Base-by-base conservation (phyloP, 257 asterid species). In the Pogostemon cablin region DNA sequence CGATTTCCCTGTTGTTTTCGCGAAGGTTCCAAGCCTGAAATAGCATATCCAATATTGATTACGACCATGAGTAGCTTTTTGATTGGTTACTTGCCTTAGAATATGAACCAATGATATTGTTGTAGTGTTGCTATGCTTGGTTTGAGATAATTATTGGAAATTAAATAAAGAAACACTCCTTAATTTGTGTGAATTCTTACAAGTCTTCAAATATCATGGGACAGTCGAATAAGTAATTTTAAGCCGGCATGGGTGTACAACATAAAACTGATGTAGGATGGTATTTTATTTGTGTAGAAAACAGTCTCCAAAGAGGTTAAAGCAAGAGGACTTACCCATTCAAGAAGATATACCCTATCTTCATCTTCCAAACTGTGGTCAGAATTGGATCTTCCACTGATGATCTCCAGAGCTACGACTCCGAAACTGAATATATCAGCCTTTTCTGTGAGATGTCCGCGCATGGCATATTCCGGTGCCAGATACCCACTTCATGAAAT, bases 391-490 rank as follows among this genome's bases (percentile, higher is more conserved):
- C 96, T 85, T 75, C 93, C 93, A 46, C 90, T 75, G 72, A 85
- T 71, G 10, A 88, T 69, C 77, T 88, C 96, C 9, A 88, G 72
- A 65, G 90, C 90, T 46, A 88, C 87, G 46, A 88, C 93, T 54
- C 96, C 96, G 12, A 84, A 88, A 80, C 92, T 78, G 78, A 88
- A 88, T 68, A 75, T 75, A 41, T 88, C 93, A 2, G 86, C 90
- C 77, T 88, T 88, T 75, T 88, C 96, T 0, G 96, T 86, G 12
- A 88, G 85, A 73, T 81, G 96, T 64, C 93, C 93, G 5, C 87
- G 89, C 90, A 88, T 83, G 7, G 93, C 96, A 59, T 88, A 88
- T 65, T 88, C 93, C 3, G 93, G 96, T n/a, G 92, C 96, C 65
- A 88, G 85, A 80, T 88, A 88, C 49, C 96, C 96, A 42, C 96